Base-by-base conservation (phyloP, 176 grass and related monocot genomes). In the Phragmites australis region DNA sequence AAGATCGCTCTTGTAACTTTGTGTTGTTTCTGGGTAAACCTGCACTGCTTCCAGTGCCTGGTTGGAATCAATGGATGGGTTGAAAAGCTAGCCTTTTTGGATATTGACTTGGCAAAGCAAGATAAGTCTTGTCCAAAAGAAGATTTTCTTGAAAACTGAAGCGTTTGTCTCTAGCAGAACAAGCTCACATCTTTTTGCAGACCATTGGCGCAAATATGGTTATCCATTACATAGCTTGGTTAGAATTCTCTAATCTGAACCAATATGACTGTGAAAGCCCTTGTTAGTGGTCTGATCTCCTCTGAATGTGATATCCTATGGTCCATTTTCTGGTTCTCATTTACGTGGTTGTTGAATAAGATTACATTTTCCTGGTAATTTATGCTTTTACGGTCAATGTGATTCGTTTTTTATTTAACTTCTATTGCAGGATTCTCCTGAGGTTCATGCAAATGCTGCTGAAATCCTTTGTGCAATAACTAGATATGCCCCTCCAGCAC, bases 401-500 rank as follows among this genome's bases (percentile, higher is more conserved):
- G 40, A 55, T 15, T 84, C 7, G 22, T 19, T 64, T 74, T 51
- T 9, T 29, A 49, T 73, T 61, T 65, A 70, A 73, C 48, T 70
- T 59, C 37, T 73, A 55, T 88, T 72, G 50, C 74, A 97, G 95
- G 88, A 97, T 81, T 94, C 83, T 77, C 78, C 95, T 81, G 95
- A 97, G 89, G 95, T 97, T 61, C 95, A 97, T 90, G 87, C 92
- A 66, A 98, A 94, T 89, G 92, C 90, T 32, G 83, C 95, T 53
- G 95, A 98, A 85, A 90, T 98, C 18, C 88, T 98, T 69, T 98
- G 92, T 78, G 95, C 95, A 22, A 85, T 98, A 65, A 94, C 92
- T 78, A 87, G 90, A 91, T 94, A 90, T 72, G 95, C 95, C 57
- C 95, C 95, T 31, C 89, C 95, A 68, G 89, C 46, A 65, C 92